Evolutionary conservation across 805 yeast genomes (phyloP), one percentile per base, ranked within the genome.

Genomic region (Suhomyces prunicola): DNA sequence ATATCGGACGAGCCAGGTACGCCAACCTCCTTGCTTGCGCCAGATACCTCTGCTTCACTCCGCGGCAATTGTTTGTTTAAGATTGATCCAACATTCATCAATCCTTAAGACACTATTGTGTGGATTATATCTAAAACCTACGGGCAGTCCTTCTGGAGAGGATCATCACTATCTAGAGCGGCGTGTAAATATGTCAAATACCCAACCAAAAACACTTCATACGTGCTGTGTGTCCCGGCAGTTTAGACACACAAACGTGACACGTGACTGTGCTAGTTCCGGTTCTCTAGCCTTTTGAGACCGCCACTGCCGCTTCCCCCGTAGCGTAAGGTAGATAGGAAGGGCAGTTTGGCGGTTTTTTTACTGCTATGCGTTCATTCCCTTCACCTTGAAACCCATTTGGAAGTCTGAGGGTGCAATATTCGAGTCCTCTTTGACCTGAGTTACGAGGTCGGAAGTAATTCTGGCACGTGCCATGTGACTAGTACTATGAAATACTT

Each of bases 11-110:
- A 19, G 13, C n/a, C 31, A 6, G 0, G 26, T 12, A 17, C 19
- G 17, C 13, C 6, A 10, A 39, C 24, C 17, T 29, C 44, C n/a
- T 8, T 36, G 55, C 79, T 39, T 6, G 42, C 17, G n/a, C 19
- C 19, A 13, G 45, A 13, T 3, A 46, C 50, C 2, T 54, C 57
- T 17, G 49, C 44, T 27, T 64, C 64, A 42, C 62, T 62, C 15
- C 68, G 67, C 2, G 72, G 70, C 26, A 69, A 61, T 50, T 71
- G 74, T 51, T 68, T 65, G 56, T 70, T 72, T 26, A 72, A 59
- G 35, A 71, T 70, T 9, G 76, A 70, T 15, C 76, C 75, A 39
- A 71, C 75, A 60, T 71, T 72, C 76, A 72, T 72, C 24, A 39
- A n/a, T 10, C 5, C 33, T 5, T 10, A 2, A 29, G 6, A 27